Base-by-base conservation (phyloP, 257 asterid genomes). In the Petunia secreta region DNA sequence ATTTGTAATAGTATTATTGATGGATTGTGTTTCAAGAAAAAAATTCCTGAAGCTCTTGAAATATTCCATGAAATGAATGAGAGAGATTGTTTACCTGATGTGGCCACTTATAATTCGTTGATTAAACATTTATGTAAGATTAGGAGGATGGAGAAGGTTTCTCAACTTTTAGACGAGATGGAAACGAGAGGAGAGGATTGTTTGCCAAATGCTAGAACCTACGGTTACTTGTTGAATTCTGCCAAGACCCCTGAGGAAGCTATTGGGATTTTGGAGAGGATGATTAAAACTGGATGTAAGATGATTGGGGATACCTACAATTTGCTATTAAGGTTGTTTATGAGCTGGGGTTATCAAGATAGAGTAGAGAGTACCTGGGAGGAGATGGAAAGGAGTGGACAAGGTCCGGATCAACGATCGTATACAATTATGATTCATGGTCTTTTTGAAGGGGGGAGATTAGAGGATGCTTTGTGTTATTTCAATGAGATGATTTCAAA, bases 21-120 rank as follows among this genome's bases (percentile, higher is more conserved):
- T 40, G 98, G 97, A n/a, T 75, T 93, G 80, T 92, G 98, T 84
- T 93, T 91, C 90, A 93, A 93, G 90, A 91, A 92, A 82, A 86
- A 92, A 79, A 89, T 93, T 4, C 97, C 97, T 0, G 97, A 92
- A 81, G 98, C 97, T 48, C 89, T 93, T 25, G 63, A 73, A 82
- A 89, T 93, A n/a, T 85, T 91, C 36, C 37, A 55, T 0, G 91
- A 84, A 79, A 92, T 93, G 98, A 81, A 81, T 6, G 85, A 75
- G 78, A 85, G 82, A 75, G 89, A 79, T 2, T 86, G 88, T 38
- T 58, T 79, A 9, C 93, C 93, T 7, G 85, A 92, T 80, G 86
- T 78, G 6, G 89, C 89, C 5, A 91, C 98, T 4, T 92, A 93
- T 75, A 92, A 91, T 66, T 81, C 93, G 11, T 85, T 93, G 3